Evolutionary conservation across 2,329 filamentous ascomycete species (phyloP), one percentile per base, ranked within the genome.

Genomic region (Grosmannia penicillata): DNA sequence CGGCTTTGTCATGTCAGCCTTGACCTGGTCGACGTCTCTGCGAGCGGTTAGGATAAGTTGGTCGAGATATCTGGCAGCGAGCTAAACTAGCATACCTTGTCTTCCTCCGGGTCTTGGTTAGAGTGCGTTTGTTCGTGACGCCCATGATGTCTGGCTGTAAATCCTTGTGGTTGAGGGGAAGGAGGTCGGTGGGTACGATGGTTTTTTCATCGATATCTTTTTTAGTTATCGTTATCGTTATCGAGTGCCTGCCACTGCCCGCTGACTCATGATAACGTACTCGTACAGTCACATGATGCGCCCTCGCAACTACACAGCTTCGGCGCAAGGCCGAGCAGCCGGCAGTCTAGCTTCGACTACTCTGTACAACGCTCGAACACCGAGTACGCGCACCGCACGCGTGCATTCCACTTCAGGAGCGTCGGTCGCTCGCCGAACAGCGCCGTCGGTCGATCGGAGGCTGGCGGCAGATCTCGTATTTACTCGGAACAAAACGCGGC

Each of bases 11-110:
- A 95, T 61, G 57, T 98, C 91, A 47, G 77, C 75, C 54, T 87
- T 77, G 58, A 96, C 76, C 62, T 96, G 87, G 59, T 98, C 91
- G 53, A 95, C 69, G 59, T 93, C 89, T 59, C 91, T 91, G 52
- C n/a, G 21, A 17, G 37, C 9, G 39, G 45, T 49, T 37, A 34
- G 19, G 10, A 33, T 7, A 28, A 29, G 22, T 29, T 32, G 29
- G 18, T 15, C 3, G n/a, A 14, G n/a, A 17, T 21, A 30, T 8
- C 14, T 4, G 9, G 13, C 15, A 24, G 28, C n/a, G 4, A 17
- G 3, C 2, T 15, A 15, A 25, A 11, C 9, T 6, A 11, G 26
- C 19, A 18, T 60, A 79, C 78, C 78, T 75, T 17, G 70, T 75
- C 52, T 76, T 73, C 46, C 80, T 71, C 58, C 82, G 73, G 4